Conservation (phyloP, 1,284 basidiomycete species). For the Apiotrichum mycotoxinovorans region DNA sequence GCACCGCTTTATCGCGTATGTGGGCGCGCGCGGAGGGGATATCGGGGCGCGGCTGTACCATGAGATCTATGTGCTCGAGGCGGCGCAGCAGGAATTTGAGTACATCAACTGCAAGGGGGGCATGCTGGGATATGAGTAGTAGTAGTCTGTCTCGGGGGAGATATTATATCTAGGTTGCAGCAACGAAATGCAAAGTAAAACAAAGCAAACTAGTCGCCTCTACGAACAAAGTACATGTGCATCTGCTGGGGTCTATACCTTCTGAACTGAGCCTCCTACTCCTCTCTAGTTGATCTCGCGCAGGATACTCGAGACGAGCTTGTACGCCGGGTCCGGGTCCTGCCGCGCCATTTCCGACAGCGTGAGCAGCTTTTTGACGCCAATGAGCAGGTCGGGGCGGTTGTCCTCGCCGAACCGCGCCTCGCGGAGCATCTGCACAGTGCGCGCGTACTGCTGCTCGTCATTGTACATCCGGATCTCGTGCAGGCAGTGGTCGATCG, state of each 20-base stretch:
- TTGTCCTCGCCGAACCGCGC: conserved; percentile 67
- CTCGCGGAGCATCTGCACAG: conserved; percentile 60
- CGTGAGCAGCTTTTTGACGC: conserved; percentile 90
- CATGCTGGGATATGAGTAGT: no score
- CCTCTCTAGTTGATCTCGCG: conserved; percentile 27
- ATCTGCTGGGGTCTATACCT: not conserved
- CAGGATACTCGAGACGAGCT: conserved; percentile 67
- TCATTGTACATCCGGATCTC: conserved; percentile 82
- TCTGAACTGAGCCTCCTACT: not conserved
- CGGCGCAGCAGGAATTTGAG: no score
- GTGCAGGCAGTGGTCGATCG: conserved; percentile 73
- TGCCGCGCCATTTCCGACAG: conserved; percentile 96
- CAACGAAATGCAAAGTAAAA: no score
- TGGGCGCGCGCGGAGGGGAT: no score
- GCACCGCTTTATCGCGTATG: no score
- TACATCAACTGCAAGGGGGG: no score
- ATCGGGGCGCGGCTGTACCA: no score
- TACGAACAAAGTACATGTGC: not conserved
- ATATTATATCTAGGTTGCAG: no score
- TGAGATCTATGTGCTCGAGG: no score
- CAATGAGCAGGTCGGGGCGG: conserved; percentile 63
- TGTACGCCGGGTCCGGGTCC: conserved; percentile 74
- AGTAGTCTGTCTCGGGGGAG: no score
- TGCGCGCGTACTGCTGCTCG: conserved; percentile 55
- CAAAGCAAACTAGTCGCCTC: no score